A percentile compares a stretch with the other conserved stretches of the same genome.
Conservation (phyloP, 1,284 basidiomycete genomes). For the Cryptococcus jaspeensis region DNA sequence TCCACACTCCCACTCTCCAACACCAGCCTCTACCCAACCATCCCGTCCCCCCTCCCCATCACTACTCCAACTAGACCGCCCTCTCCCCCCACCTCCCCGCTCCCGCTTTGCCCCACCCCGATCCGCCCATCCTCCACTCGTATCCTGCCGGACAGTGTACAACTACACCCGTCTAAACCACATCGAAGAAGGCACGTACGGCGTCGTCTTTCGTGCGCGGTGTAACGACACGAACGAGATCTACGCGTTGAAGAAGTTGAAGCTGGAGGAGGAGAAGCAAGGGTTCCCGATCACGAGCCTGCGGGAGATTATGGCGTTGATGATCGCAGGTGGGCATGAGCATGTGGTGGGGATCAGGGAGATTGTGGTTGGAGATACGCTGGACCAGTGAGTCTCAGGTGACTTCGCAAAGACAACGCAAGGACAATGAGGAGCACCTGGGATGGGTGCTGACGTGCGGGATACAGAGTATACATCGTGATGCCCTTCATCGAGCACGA, state of each 20-base stretch:
- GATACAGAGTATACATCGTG: conserved; percentile 88
- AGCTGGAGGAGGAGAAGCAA: conserved; percentile 95
- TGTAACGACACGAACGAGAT: conserved; percentile 92
- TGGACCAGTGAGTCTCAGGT: conserved; percentile 83
- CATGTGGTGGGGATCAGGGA: conserved; percentile 94
- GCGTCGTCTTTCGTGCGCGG: conserved; percentile 90
- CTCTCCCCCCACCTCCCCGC: conserved; percentile 22
- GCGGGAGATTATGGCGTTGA: conserved; percentile 90
- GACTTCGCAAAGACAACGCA: neutral
- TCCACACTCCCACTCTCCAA: conserved; percentile 2
- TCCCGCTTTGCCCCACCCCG: conserved; percentile 64
- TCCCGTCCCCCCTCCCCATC: neutral
- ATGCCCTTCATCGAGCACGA: conserved; percentile 99
- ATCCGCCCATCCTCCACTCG: conserved; percentile 69
- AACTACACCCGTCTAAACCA: conserved; percentile 92
- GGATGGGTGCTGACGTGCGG: conserved; percentile 1
- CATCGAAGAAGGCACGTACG: conserved; percentile 99
- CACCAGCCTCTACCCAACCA: conserved; percentile 6
- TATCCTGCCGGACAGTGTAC: conserved; percentile 85
- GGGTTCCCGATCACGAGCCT: conserved; percentile 98
- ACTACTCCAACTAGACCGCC: neutral
- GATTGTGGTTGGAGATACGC: conserved; percentile 97
- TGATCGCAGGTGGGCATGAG: conserved; percentile 80
- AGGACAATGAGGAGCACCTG: neutral
- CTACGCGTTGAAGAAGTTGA: conserved; percentile 96